Percentiles rank a stretch among this genome's conserved stretches.
Evolutionary conservation across 2,329 filamentous ascomycete species (phyloP).

Genomic region (Cercospora sesami): DNA sequence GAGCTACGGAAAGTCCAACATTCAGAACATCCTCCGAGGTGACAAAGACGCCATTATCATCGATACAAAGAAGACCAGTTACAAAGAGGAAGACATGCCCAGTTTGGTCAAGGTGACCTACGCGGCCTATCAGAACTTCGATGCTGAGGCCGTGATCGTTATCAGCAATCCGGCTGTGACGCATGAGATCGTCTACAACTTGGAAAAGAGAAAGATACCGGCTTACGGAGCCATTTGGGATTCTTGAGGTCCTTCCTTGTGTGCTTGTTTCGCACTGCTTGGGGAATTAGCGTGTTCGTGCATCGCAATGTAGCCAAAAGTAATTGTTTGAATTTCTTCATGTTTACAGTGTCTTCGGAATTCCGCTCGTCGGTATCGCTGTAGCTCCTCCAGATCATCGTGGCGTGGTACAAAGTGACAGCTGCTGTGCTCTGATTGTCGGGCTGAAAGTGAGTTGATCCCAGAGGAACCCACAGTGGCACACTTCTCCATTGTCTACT

Average conservation of each 20-base stretch:
- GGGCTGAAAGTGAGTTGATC: constrained; percentile 2
- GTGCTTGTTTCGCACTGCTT: background rate
- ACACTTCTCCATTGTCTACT: constrained; percentile 4
- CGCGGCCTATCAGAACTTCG: constrained; percentile 48
- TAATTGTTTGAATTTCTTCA: background rate
- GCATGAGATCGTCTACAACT: constrained; percentile 65
- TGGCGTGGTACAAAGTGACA: background rate
- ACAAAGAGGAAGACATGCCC: constrained; percentile 51
- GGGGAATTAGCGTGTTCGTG: background rate
- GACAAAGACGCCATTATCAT: constrained; percentile 66
- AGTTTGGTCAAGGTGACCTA: constrained; percentile 61
- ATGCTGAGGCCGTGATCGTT: constrained; percentile 69
- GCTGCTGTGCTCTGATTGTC: background rate
- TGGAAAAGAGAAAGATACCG: constrained; percentile 65
- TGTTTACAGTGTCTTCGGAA: background rate
- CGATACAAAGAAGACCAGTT: constrained; percentile 58
- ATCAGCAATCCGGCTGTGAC: constrained; percentile 71
- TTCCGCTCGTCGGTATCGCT: background rate
- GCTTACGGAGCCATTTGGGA: constrained; percentile 77
- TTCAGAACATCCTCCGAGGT: constrained; percentile 56
- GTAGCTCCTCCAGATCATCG: background rate
- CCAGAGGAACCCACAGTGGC: constrained; percentile 2
- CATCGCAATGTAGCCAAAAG: background rate
- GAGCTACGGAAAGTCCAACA: constrained; percentile 62
- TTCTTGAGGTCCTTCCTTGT: constrained; percentile 39